Evolutionary conservation across 495 filamentous ascomycete species (phyloP).

Genomic region (Tetracladium setigerum): DNA sequence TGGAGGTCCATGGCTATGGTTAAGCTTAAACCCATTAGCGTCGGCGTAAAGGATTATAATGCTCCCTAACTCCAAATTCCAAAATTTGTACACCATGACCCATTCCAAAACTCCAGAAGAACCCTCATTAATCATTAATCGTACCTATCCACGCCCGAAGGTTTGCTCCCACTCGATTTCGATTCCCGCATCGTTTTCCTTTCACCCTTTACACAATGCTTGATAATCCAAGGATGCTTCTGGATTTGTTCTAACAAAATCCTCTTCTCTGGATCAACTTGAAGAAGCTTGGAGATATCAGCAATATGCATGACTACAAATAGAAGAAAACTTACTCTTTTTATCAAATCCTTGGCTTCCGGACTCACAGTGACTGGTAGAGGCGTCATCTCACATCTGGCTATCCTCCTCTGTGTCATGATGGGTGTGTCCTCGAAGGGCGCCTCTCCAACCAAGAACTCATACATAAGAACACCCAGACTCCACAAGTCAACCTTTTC

Average conservation of each 20-base stretch:
- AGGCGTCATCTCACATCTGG: conserved; percentile 83
- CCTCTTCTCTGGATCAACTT: conserved; percentile 89
- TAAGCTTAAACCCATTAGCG: conserved; percentile 19
- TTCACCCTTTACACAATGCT: conserved; percentile 84
- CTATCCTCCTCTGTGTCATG: conserved; percentile 91
- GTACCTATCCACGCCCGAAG: conserved; percentile 12
- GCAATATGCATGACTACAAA: background rate
- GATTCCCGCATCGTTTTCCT: conserved; percentile 44
- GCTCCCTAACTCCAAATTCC: conserved; percentile 20
- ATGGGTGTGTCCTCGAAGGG: conserved; percentile 93
- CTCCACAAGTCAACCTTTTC: conserved; percentile 98
- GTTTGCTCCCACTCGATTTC: conserved; percentile 20
- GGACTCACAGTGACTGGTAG: conserved; percentile 84
- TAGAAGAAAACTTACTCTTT: conserved; percentile 53
- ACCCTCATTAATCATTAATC: conserved; percentile 14
- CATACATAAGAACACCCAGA: conserved; percentile 89
- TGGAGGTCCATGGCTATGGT: conserved; percentile 5
- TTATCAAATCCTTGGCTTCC: conserved; percentile 89
- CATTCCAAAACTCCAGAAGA: conserved; percentile 12
- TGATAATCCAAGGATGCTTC: conserved; percentile 92
- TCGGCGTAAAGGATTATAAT: conserved; percentile 20
- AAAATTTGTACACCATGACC: conserved; percentile 6
- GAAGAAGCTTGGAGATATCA: conserved; percentile 57
- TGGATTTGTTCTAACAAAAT: conserved; percentile 85
- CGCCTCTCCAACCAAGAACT: conserved; percentile 92